These are phyloP conservation scores for Trichosanthes cucumerina DNA, from an alignment of 306 rosid species.

Conservation along the genomic window DNA sequence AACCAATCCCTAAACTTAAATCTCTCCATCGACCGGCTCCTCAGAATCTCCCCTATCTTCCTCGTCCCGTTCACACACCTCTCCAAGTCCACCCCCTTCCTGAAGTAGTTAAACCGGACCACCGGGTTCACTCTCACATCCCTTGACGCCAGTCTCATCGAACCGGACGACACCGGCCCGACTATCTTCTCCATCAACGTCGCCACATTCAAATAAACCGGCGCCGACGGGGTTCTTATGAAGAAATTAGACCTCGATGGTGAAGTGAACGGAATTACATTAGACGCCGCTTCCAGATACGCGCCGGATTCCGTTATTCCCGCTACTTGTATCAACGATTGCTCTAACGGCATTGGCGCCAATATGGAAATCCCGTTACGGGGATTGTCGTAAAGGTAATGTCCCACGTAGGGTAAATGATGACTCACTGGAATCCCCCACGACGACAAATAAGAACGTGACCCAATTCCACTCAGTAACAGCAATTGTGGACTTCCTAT, in stretches of 20 bases:
- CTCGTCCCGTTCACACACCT: conserved; percentile 74
- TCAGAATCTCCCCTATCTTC: conserved; percentile 41
- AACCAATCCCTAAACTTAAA: conserved; percentile 50
- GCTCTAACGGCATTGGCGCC: conserved; percentile 62
- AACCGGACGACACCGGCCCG: conserved; percentile 56
- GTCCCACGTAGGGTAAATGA: conserved; percentile 68
- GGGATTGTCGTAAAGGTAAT: conserved; percentile 72
- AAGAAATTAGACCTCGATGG: conserved; percentile 36
- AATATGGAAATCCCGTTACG: conserved; percentile 67
- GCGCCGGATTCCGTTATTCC: conserved; percentile 72
- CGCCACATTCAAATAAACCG: conserved; percentile 57
- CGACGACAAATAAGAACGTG: conserved; percentile 56
- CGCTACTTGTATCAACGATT: conserved; percentile 76
- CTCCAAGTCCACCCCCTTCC: conserved; percentile 36
- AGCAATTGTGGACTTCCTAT: conserved; percentile 90
- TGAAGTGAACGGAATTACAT: conserved; percentile 45
- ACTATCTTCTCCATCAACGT: conserved; percentile 64
- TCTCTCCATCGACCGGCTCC: conserved; percentile 48
- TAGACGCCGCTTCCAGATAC: conserved; percentile 78
- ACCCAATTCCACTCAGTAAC: conserved; percentile 72
- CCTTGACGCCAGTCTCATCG: conserved; percentile 46
- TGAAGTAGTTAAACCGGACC: conserved; percentile 77
- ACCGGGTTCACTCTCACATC: conserved; percentile 51
- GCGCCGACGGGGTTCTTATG: conserved; percentile 35
- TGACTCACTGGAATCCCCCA: conserved; percentile 71